Evolutionary conservation across 345 rosid species (phyloP).

Genomic region (Camelina hispida): DNA sequence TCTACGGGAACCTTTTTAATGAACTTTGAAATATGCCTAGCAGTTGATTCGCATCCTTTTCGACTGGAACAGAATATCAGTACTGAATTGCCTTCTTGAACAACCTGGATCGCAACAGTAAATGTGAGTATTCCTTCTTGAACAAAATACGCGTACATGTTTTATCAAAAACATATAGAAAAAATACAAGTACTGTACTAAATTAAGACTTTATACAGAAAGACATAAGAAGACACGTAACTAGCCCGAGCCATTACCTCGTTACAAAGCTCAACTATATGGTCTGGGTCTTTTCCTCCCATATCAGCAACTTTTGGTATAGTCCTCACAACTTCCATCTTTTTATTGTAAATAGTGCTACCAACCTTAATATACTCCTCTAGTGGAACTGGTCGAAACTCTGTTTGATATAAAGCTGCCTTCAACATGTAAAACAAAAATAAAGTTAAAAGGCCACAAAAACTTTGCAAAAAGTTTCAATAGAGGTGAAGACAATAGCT

Average conservation of each 20-base stretch:
- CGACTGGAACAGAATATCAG: slow-evolving; percentile 96
- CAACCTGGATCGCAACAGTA: slow-evolving; percentile 60
- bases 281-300: slow-evolving; percentile 97
- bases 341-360: slow-evolving; percentile 78
- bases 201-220: slow-evolving; percentile 12
- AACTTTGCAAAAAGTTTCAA: slow-evolving; percentile 20
- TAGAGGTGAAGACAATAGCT: slow-evolving; percentile 32
- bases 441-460: slow-evolving; percentile 20
- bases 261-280: slow-evolving; percentile 85
- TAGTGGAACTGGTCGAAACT: slow-evolving; percentile 95
- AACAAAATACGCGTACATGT: slow-evolving; percentile 32
- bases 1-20: slow-evolving; percentile 61
- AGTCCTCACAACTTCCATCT: slow-evolving; percentile 80
- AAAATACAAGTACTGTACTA: slow-evolving; percentile 14
- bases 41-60: slow-evolving; percentile 98
- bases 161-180: slow-evolving; percentile 17
- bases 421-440: slow-evolving; percentile 41
- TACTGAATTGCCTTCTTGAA: slow-evolving; percentile 95
- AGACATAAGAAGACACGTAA: slow-evolving; percentile 8
- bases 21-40: slow-evolving; percentile 81
- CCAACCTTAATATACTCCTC: slow-evolving; percentile 93
- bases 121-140: slow-evolving; percentile 34
- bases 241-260: slow-evolving; percentile 61
- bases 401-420: slow-evolving; percentile 95
- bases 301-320: slow-evolving; percentile 67